Evolutionary conservation across 2,329 filamentous ascomycete species (phyloP).

Genomic region (Cladosporium sp.): DNA sequence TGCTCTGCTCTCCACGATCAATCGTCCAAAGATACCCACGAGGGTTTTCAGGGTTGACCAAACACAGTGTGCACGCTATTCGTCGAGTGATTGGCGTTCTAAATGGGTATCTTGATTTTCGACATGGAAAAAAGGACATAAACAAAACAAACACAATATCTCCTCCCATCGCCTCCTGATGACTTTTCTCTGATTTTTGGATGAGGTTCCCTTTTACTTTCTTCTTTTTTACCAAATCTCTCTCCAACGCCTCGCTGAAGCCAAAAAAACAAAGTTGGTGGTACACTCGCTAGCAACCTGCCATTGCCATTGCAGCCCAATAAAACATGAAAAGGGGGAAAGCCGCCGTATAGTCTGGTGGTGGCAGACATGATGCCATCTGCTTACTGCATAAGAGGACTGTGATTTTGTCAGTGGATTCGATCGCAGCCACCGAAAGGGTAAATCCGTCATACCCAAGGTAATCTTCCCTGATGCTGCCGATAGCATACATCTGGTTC

Average conservation of each 20-base stretch:
- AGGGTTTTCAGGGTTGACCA: too few species aligned
- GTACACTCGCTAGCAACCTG: slow-evolving; percentile 1
- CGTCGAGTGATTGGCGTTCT: too few species aligned
- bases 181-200: too few species aligned
- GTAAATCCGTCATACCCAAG: slow-evolving; percentile 26
- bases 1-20: too few species aligned
- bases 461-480: slow-evolving; percentile 78
- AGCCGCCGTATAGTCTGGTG: not conserved
- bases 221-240: too few species aligned
- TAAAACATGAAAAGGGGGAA: not conserved
- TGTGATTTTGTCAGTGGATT: not conserved
- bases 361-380: too few species aligned
- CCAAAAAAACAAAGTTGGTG: slow-evolving; percentile 1
- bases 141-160: too few species aligned
- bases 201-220: too few species aligned
- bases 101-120: slow-evolving; percentile 12
- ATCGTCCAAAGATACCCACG: too few species aligned
- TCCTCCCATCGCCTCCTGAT: too few species aligned
- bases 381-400: slow-evolving; percentile 11
- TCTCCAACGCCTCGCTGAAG: slow-evolving; percentile 13
- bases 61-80: too few species aligned
- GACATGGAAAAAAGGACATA: slow-evolving; percentile 2
- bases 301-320: slow-evolving; percentile 2
- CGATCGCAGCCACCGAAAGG: not conserved
- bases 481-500: slow-evolving; percentile 92